A percentile compares a stretch with the other conserved stretches of the same genome.
Conservation (phyloP, 2,329 filamentous ascomycete species). For the Periconia macrospinosa region DNA sequence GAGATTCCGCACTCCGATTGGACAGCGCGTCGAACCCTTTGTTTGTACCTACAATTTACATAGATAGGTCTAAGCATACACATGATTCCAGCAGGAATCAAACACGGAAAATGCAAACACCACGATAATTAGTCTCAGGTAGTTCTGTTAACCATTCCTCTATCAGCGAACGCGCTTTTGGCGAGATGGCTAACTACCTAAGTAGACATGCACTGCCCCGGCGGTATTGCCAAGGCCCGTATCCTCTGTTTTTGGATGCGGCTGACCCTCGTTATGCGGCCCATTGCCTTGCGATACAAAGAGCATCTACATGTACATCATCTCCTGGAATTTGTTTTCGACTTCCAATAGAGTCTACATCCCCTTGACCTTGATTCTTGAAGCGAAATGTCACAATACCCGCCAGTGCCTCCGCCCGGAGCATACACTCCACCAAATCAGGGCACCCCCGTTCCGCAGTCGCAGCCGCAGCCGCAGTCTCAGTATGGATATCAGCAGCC, state of each 20-base stretch:
- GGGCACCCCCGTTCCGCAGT: constrained; percentile 16
- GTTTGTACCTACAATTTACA: too few relatives aligned
- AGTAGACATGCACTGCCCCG: background rate
- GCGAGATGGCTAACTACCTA: too few relatives aligned
- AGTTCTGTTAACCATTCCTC: too few relatives aligned
- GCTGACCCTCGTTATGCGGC: background rate
- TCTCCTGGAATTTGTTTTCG: background rate
- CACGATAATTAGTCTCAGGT: too few relatives aligned
- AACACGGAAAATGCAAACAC: too few relatives aligned
- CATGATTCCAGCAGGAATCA: too few relatives aligned
- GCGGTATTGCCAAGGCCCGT: constrained; percentile 2
- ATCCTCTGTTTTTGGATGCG: background rate
- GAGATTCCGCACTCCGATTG: too few relatives aligned
- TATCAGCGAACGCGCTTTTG: too few relatives aligned
- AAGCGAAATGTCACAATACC: constrained; percentile 35
- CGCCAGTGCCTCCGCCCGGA: constrained; percentile 30
- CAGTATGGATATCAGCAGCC: constrained; percentile 18
- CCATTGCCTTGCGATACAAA: background rate
- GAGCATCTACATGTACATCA: background rate
- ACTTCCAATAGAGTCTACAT: background rate
- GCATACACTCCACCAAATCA: constrained; percentile 28
- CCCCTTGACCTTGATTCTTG: background rate
- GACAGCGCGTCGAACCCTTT: too few relatives aligned
- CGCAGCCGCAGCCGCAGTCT: constrained; percentile 19
- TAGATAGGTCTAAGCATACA: too few relatives aligned